Base-by-base conservation (phyloP, 2,329 filamentous ascomycete species). In the Coccinonectria pachysandricola region DNA sequence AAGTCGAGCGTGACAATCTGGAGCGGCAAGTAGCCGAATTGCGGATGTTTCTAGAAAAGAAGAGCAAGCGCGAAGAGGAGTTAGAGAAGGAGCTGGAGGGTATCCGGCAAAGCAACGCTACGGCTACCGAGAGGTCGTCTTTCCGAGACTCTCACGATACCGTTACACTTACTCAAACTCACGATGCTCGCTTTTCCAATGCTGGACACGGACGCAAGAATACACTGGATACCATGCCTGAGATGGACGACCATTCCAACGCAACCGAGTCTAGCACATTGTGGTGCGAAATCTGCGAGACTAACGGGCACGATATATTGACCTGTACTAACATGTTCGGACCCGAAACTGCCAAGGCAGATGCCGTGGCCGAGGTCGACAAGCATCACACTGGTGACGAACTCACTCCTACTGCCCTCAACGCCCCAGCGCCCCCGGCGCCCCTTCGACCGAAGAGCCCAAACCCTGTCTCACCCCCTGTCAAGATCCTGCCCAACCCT, bases 221-320 rank as follows among this genome's bases (percentile, higher is more conserved):
- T 28, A 74, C 69, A 3, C 58, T 83, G 8, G 75, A 79, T 32
- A 73, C 75, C 5, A 81, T 80, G 75, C 67, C 65, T 21, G 79
- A 81, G 53, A 81, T 71, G 46, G 79, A 81, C 42, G 64, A 67
- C 9, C 69, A 79, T 53, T 82, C 79, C 19, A 74, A 71, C 15
- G 69, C 73, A 12, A 83, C 79, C 19, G 82, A 86, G 49, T 76
- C 68, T 43, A 81, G 75, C 50, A 72, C 68, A 10, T 68, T 87
- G 36, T 93, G 83, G 81, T 96, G 88, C 56, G 91, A 96, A 58
- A 91, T 96, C 36, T 96, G 88, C 59, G 87, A 95, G 60, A 83
- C 82, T 17, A 70, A 74, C 23, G 87, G 88, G 10, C 88, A 96
- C 49, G 88, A 96, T 46, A 94, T 96, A 34, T 64, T 96, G 30